Conservation (phyloP, 345 rosid genomes). For the Camelina sativa region DNA sequence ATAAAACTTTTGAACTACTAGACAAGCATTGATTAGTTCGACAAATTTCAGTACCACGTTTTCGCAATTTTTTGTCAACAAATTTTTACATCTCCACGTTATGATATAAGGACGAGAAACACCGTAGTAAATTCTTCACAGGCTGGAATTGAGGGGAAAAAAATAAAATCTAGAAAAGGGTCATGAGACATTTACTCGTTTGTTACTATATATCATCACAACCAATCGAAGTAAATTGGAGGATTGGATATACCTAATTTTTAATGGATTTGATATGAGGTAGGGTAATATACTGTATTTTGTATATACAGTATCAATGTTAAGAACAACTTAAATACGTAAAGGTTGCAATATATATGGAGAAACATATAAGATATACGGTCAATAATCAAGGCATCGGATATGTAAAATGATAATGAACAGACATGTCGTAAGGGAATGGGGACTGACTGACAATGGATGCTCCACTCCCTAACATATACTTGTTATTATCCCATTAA, state of each 20-base stretch:
- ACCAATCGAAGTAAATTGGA: constrained; percentile 32
- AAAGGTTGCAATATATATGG: constrained; percentile 20
- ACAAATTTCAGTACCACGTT: background rate
- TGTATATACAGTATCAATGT: background rate
- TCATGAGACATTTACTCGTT: constrained; percentile 14
- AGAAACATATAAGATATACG: constrained; percentile 12
- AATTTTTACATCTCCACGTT: constrained; percentile 16
- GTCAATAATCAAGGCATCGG: constrained; percentile 10
- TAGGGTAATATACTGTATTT: constrained; percentile 4
- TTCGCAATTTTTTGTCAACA: background rate
- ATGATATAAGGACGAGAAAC: constrained; percentile 6
- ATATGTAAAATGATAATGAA: constrained; percentile 1
- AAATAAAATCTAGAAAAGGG: constrained; percentile 3
- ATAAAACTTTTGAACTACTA: background rate
- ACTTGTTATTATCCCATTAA: constrained; percentile 21
- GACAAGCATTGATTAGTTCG: background rate
- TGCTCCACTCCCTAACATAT: background rate
- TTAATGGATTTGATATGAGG: background rate
- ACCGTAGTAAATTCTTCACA: background rate
- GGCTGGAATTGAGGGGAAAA: constrained; percentile 3
- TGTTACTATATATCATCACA: constrained; percentile 21
- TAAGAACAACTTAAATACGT: constrained; percentile 17
- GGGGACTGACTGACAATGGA: constrained; percentile 22
- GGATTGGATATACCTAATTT: constrained; percentile 5
- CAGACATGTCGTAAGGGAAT: constrained; percentile 26